Evolutionary conservation across 1,284 basidiomycete genomes (phyloP), one percentile per base, ranked within the genome.

Genomic region (Puccinia coronata): DNA sequence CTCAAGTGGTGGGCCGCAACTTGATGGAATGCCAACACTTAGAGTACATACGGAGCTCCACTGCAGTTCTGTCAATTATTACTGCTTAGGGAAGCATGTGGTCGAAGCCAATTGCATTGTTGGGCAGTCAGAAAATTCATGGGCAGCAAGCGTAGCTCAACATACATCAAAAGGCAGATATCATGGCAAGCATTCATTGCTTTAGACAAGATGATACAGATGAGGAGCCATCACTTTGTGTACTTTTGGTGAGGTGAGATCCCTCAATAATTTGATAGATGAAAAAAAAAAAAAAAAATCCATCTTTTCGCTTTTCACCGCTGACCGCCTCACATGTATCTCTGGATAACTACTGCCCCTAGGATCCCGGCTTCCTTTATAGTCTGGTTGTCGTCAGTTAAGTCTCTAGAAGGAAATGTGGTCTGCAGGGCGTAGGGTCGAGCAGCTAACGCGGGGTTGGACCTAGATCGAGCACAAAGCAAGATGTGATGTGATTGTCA

Each of bases 301-400:
- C 39, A 67, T n/a, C n/a, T 25, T 43, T 41, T 39, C 23, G 41
- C 63, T 28, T 43, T 63, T 39, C 67, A 49, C 41, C n/a, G 67
- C 39, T 2, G 34, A 53, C 18, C 28, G 4, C 8, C 14, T 82
- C 81, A 86, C 47, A 78, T 23, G 55, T 76, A 94, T 81, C 92
- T 88, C 87, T 96, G 94, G 36, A 96, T 91, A 23, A 98, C 89
- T 2, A 98, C 94, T 79, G 92, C 92, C 83, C 95, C 95, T 43
- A 89, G 88, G 82, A 97, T 86, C 2, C 91, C 91, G 4, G 93
- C 94, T 25, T 87, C 88, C 84, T 92, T 89, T 82, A 97, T 90
- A 2, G 93, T 94, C 85, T 90, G 88, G 23, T 82, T 84, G 65
- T 91, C 87, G 83, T 95, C 90, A 6, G 91, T 90, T 14, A 97